Base-by-base conservation (phyloP, 1,284 basidiomycete species). In the Boletus holoroseus region DNA sequence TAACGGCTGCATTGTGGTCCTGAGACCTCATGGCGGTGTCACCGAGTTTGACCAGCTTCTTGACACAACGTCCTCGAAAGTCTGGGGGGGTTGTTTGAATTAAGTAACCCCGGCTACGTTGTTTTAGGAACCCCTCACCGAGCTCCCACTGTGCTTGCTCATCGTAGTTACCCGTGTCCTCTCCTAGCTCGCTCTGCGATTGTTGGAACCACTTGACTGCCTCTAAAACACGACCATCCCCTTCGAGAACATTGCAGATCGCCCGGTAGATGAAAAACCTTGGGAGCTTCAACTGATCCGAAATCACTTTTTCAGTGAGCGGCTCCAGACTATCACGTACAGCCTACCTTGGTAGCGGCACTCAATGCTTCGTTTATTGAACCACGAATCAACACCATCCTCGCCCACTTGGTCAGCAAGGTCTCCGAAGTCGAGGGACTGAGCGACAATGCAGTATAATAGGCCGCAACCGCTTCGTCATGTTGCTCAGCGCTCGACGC, bases 171-270 rank as follows among this genome's bases (percentile, higher is more conserved):
- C 7, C 18, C 4, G 16, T 20, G 8, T 49, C 30, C 12, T 22
- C 30, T 9, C 5, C 13, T 12, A 24, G 20, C 3, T 40, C 37
- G 11, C 3, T 35, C 22, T 28, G 37, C 38, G 51, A 22, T 13
- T 13, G 35, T 15, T 5, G 44, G 20, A 50, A 36, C 20, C 9
- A 55, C 9, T 38, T 0, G 9, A 34, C 13, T 6, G 35, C 53
- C n/a, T 55, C 45, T 3, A 8, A 0, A n/a, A 37, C 3, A 1
- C 24, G 30, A 20, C 24, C 24, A 5, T 28, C 15, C n/a, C 9
- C 12, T 28, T 35, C 38, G 3, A 55, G 54, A 26, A 26, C 7
- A 11, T 55, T 32, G 7, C 48, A 55, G 16, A 53, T 34, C 3
- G 34, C n/a, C 8, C 11, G 24, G 16, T 30, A 42, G 15, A 34